Conservation (phyloP, 257 asterid genomes). For the Jaltomata sinuosa region DNA sequence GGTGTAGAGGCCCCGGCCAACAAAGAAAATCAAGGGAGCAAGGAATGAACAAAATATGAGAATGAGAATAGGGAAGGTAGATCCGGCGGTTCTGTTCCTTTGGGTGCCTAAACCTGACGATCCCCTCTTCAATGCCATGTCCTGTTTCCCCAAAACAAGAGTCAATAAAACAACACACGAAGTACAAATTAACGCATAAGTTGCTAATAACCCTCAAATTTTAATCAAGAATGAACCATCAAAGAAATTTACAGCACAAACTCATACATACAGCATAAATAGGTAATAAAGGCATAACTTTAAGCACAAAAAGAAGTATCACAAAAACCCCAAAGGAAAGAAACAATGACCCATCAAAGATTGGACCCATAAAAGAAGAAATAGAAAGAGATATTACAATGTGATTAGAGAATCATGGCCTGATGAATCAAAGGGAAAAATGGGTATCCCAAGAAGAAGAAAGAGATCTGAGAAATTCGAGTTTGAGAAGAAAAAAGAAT, state of each 20-base stretch:
- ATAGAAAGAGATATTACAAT: not conserved
- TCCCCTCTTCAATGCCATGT: conserved; percentile 13
- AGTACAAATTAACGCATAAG: not conserved
- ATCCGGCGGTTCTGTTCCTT: conserved; percentile 15
- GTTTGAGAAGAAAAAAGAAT: not conserved
- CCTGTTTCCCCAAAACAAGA: not conserved
- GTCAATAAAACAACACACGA: not conserved
- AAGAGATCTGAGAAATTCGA: conserved; percentile 3
- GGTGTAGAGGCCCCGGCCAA: conserved; percentile 37
- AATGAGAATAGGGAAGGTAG: conserved; percentile 15
- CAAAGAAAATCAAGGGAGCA: conserved; percentile 29
- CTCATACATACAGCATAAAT: not conserved
- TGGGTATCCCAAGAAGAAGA: not conserved
- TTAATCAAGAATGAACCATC: too few relatives aligned
- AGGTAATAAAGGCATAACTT: not conserved
- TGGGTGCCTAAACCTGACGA: conserved; percentile 11
- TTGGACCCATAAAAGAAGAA: not conserved
- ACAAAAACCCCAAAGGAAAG: not conserved
- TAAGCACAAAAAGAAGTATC: not conserved
- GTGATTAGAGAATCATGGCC: not conserved
- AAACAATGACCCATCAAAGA: not conserved
- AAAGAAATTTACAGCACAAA: too few relatives aligned
- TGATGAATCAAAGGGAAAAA: not conserved
- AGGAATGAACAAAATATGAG: conserved; percentile 20
- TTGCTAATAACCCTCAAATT: too few relatives aligned